Conservation (phyloP, 169 alveolate genomes). For the Plasmodium inui region DNA sequence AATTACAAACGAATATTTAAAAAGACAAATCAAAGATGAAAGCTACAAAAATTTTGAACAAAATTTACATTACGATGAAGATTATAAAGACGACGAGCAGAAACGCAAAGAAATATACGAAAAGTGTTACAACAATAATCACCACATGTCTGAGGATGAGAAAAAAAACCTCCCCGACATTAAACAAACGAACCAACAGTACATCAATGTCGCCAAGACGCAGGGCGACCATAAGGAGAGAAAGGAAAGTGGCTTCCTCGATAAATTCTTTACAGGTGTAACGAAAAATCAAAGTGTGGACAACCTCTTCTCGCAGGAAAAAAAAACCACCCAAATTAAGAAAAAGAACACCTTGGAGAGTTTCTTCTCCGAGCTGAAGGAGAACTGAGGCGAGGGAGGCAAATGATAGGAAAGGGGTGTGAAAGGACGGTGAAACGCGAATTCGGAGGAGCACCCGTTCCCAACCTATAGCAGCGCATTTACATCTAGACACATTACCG, state of each 20-base stretch:
- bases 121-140: slow-evolving; percentile 13
- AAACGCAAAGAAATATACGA: slow-evolving; percentile 67
- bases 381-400: slow-evolving; percentile 3
- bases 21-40: slow-evolving; percentile 72
- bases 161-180: slow-evolving; percentile 8
- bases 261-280: slow-evolving; percentile 72
- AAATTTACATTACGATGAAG: slow-evolving; percentile 39
- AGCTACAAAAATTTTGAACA: slow-evolving; percentile 44
- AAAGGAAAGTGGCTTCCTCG: slow-evolving; percentile 61
- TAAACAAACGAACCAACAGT: background rate
- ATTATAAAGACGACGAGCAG: slow-evolving; percentile 45
- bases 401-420: background rate
- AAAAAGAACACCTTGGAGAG: slow-evolving; percentile 52
- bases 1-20: slow-evolving; percentile 74
- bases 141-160: slow-evolving; percentile 37
- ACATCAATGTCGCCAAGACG: background rate
- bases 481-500: background rate
- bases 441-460: background rate
- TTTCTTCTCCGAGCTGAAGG: slow-evolving; percentile 66
- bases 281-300: slow-evolving; percentile 68
- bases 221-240: slow-evolving; percentile 30
- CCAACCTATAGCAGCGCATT: background rate
- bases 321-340: slow-evolving; percentile 65
- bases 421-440: background rate
- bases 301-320: slow-evolving; percentile 59